These are phyloP conservation scores for Acanthamoeba healyi DNA, from an alignment of 208 protist genomes.

Conservation along the genomic window DNA sequence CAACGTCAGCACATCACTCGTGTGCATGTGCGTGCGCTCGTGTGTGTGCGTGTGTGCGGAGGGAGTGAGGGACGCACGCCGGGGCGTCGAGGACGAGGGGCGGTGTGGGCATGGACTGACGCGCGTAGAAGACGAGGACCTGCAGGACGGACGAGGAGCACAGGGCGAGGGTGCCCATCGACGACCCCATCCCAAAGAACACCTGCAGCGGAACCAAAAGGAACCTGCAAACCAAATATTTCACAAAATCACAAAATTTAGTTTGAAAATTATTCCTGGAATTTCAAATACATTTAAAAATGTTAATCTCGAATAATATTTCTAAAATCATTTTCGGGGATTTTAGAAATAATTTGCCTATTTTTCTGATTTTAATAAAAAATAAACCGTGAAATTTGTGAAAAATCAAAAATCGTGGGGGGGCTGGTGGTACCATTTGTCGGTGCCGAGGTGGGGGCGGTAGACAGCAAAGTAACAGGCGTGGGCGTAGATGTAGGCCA, in stretches of 20 bases:
- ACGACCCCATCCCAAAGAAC: constrained; percentile 11
- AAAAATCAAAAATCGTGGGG: constrained; percentile 18
- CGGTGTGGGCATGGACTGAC: not conserved
- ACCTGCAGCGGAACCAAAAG: constrained; percentile 39
- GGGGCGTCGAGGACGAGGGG: constrained; percentile 11
- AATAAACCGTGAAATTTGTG: not conserved
- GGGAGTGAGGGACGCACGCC: not conserved
- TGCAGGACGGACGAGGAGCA: not conserved
- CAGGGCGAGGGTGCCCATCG: not conserved
- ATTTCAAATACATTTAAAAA: not conserved
- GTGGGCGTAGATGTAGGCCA: constrained; percentile 23
- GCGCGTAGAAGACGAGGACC: constrained; percentile 9
- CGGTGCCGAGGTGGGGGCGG: constrained; percentile 8
- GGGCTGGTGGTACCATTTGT: not conserved
- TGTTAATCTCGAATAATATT: too few relatives aligned
- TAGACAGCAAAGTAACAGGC: constrained; percentile 42
- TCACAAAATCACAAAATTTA: not conserved
- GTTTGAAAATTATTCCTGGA: not conserved
- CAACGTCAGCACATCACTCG: not conserved
- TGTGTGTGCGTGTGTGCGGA: too few relatives aligned
- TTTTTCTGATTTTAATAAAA: not conserved
- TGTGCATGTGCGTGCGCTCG: too few relatives aligned
- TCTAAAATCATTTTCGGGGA: too few relatives aligned
- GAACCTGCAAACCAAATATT: constrained; percentile 5
- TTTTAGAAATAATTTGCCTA: too few relatives aligned